These are phyloP conservation scores for Sporothrix brasiliensis DNA, from an alignment of 2,329 filamentous ascomycete genomes.

Conservation along the genomic window DNA sequence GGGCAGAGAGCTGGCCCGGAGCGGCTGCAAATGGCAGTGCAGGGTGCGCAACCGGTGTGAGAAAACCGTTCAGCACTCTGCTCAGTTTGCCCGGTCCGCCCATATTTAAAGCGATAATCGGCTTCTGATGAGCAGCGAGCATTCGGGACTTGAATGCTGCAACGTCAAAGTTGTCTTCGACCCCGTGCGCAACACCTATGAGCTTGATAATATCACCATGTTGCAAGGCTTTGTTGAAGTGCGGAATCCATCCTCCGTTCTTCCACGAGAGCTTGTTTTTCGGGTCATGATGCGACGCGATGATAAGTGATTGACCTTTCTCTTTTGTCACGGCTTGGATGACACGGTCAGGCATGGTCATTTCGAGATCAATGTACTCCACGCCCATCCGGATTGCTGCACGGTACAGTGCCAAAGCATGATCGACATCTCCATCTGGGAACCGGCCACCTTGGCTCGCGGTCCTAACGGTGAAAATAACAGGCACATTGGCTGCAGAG, in stretches of 20 bases:
- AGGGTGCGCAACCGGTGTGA: slow-evolving; percentile 92
- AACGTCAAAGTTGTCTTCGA: slow-evolving; percentile 86
- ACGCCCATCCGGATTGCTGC: slow-evolving; percentile 80
- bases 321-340: slow-evolving; percentile 67
- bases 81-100: slow-evolving; percentile 83
- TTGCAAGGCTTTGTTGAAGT: slow-evolving; percentile 87
- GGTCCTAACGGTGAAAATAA: slow-evolving; percentile 92
- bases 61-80: slow-evolving; percentile 85
- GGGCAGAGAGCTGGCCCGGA: slow-evolving; percentile 87
- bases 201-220: slow-evolving; percentile 95
- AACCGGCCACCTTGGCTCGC: slow-evolving; percentile 85
- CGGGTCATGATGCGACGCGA: slow-evolving; percentile 94
- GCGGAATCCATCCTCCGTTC: slow-evolving; percentile 87
- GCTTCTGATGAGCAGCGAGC: slow-evolving; percentile 71
- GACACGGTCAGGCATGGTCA: slow-evolving; percentile 78
- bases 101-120: slow-evolving; percentile 96
- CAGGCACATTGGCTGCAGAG: slow-evolving; percentile 63
- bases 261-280: slow-evolving; percentile 78
- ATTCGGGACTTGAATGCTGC: slow-evolving; percentile 80
- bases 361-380: slow-evolving; percentile 92
- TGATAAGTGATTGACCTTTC: slow-evolving; percentile 77
- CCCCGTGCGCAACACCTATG: slow-evolving; percentile 73
- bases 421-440: slow-evolving; percentile 72
- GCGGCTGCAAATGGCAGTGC: slow-evolving; percentile 89
- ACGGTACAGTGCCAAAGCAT: slow-evolving; percentile 73